Conservation (phyloP, 2,329 filamentous ascomycete species). For the Exophiala xenobiotica region DNA sequence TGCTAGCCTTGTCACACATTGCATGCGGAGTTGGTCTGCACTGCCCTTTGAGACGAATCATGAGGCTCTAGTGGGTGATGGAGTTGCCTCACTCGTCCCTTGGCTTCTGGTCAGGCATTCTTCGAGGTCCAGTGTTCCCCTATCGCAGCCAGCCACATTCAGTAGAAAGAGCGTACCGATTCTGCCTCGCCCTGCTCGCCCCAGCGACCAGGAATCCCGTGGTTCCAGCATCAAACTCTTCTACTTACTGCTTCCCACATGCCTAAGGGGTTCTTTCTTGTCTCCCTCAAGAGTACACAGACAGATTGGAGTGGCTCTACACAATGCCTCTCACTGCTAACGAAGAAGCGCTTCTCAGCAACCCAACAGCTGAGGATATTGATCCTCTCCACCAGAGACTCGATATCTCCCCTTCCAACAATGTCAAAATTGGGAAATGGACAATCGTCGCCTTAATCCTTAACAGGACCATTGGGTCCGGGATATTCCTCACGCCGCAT, state of each 20-base stretch:
- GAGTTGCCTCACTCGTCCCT: not conserved
- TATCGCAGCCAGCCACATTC: not conserved
- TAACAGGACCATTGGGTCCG: constrained; percentile 12
- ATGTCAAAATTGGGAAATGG: constrained; percentile 7
- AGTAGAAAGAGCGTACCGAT: not conserved
- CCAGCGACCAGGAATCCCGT: too few relatives aligned
- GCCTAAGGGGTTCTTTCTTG: too few relatives aligned
- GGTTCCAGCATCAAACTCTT: too few relatives aligned
- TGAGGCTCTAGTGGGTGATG: too few relatives aligned
- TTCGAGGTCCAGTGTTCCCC: not conserved
- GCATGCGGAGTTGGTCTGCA: too few relatives aligned
- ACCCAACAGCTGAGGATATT: not conserved
- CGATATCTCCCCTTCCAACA: constrained; percentile 2
- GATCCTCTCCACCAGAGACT: constrained; percentile 6
- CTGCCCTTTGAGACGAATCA: too few relatives aligned
- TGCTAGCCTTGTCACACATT: not conserved
- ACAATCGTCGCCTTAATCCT: constrained; percentile 13
- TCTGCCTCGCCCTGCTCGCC: not conserved
- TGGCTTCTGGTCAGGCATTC: constrained; percentile 4
- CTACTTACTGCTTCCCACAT: too few relatives aligned
- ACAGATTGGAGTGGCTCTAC: not conserved
- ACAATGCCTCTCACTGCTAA: constrained; percentile 7
- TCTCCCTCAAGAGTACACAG: too few relatives aligned
- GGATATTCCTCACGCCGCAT: constrained; percentile 13
- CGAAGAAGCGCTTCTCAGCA: constrained; percentile 6